Conservation (phyloP, 352 stramenopile species). For the Globisporangium solare region DNA sequence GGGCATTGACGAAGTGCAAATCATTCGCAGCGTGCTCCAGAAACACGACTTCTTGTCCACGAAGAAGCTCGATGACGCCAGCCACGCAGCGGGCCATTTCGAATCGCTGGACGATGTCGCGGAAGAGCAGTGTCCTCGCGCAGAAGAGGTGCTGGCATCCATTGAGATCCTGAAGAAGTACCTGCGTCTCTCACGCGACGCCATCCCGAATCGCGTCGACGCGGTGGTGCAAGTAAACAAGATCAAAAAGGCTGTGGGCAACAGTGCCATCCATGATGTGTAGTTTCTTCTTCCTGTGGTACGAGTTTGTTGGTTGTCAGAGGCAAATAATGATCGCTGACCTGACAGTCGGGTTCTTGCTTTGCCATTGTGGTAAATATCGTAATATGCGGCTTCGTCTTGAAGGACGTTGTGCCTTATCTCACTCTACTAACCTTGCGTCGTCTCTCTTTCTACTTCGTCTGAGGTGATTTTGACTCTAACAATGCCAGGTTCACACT, state of each 20-base stretch:
- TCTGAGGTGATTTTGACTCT: neutral
- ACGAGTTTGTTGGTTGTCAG: neutral
- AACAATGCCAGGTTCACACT: neutral
- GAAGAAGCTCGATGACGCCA: slow-evolving; percentile 57
- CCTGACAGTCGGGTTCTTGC: neutral
- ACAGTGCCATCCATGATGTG: slow-evolving; percentile 24
- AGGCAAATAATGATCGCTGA: slow-evolving; percentile 4
- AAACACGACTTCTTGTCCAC: slow-evolving; percentile 75
- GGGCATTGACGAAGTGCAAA: slow-evolving; percentile 78
- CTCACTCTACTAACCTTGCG: neutral
- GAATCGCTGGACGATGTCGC: slow-evolving; percentile 48
- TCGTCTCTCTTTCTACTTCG: neutral
- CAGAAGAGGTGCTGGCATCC: slow-evolving; percentile 50
- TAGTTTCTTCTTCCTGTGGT: slow-evolving; percentile 9
- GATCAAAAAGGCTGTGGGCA: slow-evolving; percentile 50
- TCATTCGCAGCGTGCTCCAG: slow-evolving; percentile 77
- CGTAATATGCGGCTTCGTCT: neutral
- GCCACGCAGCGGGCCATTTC: slow-evolving; percentile 34
- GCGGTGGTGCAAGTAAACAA: slow-evolving; percentile 71
- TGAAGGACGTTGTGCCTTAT: neutral
- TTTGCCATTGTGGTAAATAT: neutral
- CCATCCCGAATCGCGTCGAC: slow-evolving; percentile 47
- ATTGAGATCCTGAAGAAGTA: slow-evolving; percentile 73
- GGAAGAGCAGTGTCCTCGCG: slow-evolving; percentile 43
- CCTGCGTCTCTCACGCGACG: slow-evolving; percentile 51